Conservation (phyloP, 257 asterid genomes). For the Solanum raphanifolium region DNA sequence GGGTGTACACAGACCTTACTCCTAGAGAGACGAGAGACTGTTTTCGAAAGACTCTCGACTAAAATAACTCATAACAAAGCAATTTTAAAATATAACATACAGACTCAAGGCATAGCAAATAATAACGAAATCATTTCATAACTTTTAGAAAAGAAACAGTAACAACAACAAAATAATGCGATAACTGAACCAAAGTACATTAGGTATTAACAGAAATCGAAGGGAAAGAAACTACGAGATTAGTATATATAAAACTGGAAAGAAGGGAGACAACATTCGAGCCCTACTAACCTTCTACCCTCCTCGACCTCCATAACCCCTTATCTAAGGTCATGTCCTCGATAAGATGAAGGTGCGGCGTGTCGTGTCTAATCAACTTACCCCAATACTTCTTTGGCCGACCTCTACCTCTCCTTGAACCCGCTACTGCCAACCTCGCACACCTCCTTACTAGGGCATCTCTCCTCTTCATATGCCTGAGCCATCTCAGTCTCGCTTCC, state of each 20-base stretch:
- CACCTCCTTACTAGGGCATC: not conserved
- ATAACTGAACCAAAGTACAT: not conserved
- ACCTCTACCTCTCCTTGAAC: not conserved
- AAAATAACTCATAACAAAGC: not conserved
- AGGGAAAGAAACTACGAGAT: not conserved
- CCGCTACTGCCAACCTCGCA: not conserved
- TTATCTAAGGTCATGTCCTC: not conserved
- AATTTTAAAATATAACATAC: not conserved
- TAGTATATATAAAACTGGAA: not conserved
- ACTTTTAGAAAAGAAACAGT: not conserved
- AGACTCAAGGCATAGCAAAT: not conserved
- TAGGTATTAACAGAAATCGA: not conserved
- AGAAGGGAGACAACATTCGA: not conserved
- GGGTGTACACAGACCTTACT: not conserved
- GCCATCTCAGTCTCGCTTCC: not conserved
- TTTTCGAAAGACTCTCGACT: not conserved
- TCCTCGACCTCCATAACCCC: not conserved
- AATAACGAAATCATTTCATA: not conserved
- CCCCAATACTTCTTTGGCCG: not conserved
- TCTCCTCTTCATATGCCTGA: not conserved
- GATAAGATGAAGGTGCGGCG: not conserved
- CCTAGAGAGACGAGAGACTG: not conserved
- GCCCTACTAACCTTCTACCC: not conserved
- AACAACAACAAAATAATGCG: not conserved
- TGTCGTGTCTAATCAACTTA: not conserved